Percentiles rank a stretch among this genome's conserved stretches.
Conservation (phyloP, 1,139 yeast species). For the Yamadazyma siamensis region DNA sequence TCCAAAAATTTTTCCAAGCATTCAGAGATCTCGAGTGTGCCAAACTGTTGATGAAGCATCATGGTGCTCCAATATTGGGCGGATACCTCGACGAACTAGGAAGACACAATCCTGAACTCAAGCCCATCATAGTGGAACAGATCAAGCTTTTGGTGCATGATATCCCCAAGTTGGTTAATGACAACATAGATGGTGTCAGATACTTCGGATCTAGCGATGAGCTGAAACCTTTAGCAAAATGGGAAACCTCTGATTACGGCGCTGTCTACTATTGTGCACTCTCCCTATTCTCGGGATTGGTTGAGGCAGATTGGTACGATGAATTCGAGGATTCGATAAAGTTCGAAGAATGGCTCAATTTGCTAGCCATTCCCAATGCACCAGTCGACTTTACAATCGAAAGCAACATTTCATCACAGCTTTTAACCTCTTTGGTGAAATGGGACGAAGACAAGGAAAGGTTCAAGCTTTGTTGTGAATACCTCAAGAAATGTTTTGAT, state of each 20-base stretch:
- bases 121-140: constrained; percentile 54
- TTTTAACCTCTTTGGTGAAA: constrained; percentile 55
- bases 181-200: constrained; percentile 33
- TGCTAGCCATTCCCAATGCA: constrained; percentile 43
- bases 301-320: constrained; percentile 50
- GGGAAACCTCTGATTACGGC: constrained; percentile 50
- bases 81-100: constrained; percentile 75
- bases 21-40: constrained; percentile 51
- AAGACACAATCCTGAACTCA: constrained; percentile 75
- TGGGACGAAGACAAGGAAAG: constrained; percentile 25
- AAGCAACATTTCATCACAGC: constrained; percentile 53
- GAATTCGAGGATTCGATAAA: constrained; percentile 38
- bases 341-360: constrained; percentile 42
- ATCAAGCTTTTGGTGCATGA: constrained; percentile 45
- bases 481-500: constrained; percentile 14
- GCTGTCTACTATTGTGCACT: constrained; percentile 46
- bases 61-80: constrained; percentile 56
- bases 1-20: constrained; percentile 49
- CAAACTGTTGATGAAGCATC: constrained; percentile 37
- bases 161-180: constrained; percentile 38
- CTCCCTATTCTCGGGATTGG: constrained; percentile 36
- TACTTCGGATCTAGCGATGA: constrained; percentile 40
- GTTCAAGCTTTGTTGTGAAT: constrained; percentile 23
- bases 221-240: constrained; percentile 44
- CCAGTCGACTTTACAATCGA: constrained; percentile 63